These are phyloP conservation scores for Zarea fungicola DNA, from an alignment of 2,329 filamentous ascomycete genomes.

Conservation along the genomic window DNA sequence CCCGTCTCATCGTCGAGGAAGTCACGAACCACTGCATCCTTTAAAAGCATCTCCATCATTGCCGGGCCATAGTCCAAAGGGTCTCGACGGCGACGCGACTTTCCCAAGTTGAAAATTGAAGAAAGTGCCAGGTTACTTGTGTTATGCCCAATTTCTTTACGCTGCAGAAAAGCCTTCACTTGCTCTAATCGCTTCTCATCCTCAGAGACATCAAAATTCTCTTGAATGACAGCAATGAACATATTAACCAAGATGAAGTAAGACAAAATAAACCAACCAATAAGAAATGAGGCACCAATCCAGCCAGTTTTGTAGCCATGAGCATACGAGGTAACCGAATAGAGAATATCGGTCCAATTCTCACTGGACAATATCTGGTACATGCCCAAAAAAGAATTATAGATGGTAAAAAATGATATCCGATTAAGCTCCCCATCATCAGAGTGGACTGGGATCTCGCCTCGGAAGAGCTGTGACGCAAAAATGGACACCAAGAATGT, in stretches of 20 bases:
- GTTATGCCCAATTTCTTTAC: slow-evolving; percentile 74
- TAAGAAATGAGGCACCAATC: slow-evolving; percentile 87
- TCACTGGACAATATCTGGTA: slow-evolving; percentile 95
- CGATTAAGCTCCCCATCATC: slow-evolving; percentile 55
- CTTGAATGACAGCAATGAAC: slow-evolving; percentile 99
- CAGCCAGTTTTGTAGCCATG: slow-evolving; percentile 67
- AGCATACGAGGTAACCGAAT: slow-evolving; percentile 69
- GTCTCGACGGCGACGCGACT: slow-evolving; percentile 61
- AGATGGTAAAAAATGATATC: slow-evolving; percentile 84
- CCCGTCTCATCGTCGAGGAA: slow-evolving; percentile 70
- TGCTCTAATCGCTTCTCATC: slow-evolving; percentile 97
- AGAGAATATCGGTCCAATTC: slow-evolving; percentile 88
- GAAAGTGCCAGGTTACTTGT: slow-evolving; percentile 71
- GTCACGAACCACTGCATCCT: slow-evolving; percentile 90
- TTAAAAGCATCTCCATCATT: slow-evolving; percentile 92
- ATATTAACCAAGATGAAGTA: slow-evolving; percentile 98
- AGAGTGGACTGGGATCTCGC: slow-evolving; percentile 67
- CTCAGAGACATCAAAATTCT: slow-evolving; percentile 97
- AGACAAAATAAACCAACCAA: slow-evolving; percentile 91
- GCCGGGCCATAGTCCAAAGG: slow-evolving; percentile 88
- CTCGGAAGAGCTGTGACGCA: slow-evolving; percentile 86
- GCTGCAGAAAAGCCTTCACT: slow-evolving; percentile 88
- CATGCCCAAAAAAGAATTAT: slow-evolving; percentile 95
- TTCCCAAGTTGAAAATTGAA: slow-evolving; percentile 60
- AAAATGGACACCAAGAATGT: slow-evolving; percentile 93